These are phyloP conservation scores for Melampsora larici-populina DNA, from an alignment of 1,284 basidiomycete genomes.

Conservation along the genomic window DNA sequence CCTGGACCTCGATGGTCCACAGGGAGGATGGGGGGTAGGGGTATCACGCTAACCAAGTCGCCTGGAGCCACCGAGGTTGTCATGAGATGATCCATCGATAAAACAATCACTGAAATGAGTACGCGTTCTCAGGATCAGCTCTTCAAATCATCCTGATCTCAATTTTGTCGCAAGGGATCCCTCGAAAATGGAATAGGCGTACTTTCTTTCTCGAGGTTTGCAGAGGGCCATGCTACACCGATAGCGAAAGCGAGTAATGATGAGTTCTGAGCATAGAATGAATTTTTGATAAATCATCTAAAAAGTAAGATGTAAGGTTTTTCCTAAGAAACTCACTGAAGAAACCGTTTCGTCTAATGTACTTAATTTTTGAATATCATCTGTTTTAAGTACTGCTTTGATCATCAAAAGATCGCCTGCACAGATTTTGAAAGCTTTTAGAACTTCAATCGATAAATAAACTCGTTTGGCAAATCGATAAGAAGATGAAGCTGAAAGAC, in stretches of 20 bases:
- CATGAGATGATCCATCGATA: conserved; percentile 18
- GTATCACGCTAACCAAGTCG: conserved; percentile 1
- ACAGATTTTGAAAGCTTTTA: neutral
- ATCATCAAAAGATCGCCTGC: conserved; percentile 16
- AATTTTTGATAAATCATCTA: neutral
- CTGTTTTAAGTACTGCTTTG: conserved; percentile 6
- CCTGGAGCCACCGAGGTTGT: neutral
- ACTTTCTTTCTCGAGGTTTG: neutral
- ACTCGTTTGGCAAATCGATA: conserved; percentile 18
- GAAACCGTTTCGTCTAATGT: neutral
- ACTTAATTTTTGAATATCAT: neutral
- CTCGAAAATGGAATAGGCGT: neutral
- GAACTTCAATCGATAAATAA: conserved; percentile 1
- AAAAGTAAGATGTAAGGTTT: neutral
- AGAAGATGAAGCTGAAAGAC: neutral
- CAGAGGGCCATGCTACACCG: conserved; percentile 25
- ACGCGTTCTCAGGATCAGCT: no score
- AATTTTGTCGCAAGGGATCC: no score
- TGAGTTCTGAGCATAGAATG: neutral
- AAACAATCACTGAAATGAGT: neutral
- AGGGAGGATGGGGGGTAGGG: conserved; percentile 20
- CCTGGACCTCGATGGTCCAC: conserved; percentile 25
- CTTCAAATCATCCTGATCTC: no score
- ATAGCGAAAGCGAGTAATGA: conserved; percentile 6
- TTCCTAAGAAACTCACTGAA: neutral